Evolutionary conservation across 331 rosid genomes (phyloP), one percentile per base, ranked within the genome.

Genomic region (Prunus yedoensis): DNA sequence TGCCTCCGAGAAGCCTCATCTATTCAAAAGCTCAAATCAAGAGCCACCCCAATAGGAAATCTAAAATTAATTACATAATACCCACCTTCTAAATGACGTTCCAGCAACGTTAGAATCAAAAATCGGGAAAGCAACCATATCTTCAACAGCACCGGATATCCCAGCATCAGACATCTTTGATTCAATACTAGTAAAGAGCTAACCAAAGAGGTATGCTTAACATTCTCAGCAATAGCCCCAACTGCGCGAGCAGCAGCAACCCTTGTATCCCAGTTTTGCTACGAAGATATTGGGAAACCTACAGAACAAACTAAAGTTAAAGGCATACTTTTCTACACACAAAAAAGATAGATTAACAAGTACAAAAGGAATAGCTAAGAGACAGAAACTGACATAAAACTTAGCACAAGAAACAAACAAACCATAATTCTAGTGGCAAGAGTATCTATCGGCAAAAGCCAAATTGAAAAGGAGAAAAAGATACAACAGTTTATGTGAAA

Each of bases 191-290:
- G 84, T 75, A 84, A 86, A 74, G 70, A 92, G 91, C 81, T 92
- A 75, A 77, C 25, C 84, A 94, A 73, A 77, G 89, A 82, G 52
- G 81, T 75, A 83, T 94, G 98, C 80, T 90, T 90, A 74, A 92
- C 96, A 88, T 84, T 90, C 92, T 90, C 96, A n/a, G 97, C 90
- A 28, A 94, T 92, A 69, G 96, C 95, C 81, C 99, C 99, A 75
- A 91, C 88, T 46, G 97, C 99, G 83, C 81, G 92, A 74, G 99
- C 99, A 32, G 99, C 99, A 6, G 97, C 99, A 38, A 94, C 97
- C 80, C 99, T 81, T 71, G 99, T 92, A 81, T 94, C 99, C 99
- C 99, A 94, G 53, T 85, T 92, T 89, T 92, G 85, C 99, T 94
- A 50, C 74, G 86, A 66, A 94, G 87, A 83, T 87, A 90, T 69